phyloP scores from a whole-genome alignment of 2,329 filamentous ascomycete species.

The Arthrobotrys musiformis region DNA sequence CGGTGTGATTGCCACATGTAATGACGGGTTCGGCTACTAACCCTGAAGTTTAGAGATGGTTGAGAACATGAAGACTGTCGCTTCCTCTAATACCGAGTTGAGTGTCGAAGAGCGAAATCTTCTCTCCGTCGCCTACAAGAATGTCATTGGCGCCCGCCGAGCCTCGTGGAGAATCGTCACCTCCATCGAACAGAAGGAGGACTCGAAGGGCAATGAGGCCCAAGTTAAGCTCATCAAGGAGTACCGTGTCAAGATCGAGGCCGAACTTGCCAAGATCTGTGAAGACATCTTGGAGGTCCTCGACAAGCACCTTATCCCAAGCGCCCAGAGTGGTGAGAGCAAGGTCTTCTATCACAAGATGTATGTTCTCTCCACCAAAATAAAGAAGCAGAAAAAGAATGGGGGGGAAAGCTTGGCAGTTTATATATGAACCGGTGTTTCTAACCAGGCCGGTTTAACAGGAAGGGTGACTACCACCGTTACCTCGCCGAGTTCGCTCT shows the following conservation, averaged over 20 bases:
- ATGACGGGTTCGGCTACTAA: neutral
- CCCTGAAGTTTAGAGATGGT: conserved; percentile 81
- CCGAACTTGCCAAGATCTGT: conserved; percentile 96
- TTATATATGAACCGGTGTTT: neutral
- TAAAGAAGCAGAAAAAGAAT: conserved; percentile 26
- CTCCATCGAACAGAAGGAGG: conserved; percentile 99
- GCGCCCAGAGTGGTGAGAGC: conserved; percentile 95
- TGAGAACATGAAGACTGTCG: conserved; percentile 99
- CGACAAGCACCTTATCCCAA: conserved; percentile 91
- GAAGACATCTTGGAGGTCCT: conserved; percentile 96
- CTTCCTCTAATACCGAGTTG: conserved; percentile 76
- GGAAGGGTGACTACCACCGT: conserved; percentile 97
- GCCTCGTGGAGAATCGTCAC: conserved; percentile 99
- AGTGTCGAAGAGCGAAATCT: conserved; percentile 73
- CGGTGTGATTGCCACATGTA: neutral
- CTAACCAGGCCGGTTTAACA: conserved; percentile 62
- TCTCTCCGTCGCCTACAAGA: conserved; percentile 99
- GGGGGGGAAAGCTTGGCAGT: neutral
- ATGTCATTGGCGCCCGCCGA: conserved; percentile 97
- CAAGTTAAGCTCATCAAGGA: conserved; percentile 94
- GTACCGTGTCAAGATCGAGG: conserved; percentile 98
- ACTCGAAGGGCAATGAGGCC: conserved; percentile 97
- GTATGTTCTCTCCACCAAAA: conserved; percentile 72
- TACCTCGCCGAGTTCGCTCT: conserved; percentile 94
- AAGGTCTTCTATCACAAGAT: conserved; percentile 99